These are phyloP conservation scores for Lipomyces lipofer DNA, from an alignment of 805 yeast species.

Conservation along the genomic window DNA sequence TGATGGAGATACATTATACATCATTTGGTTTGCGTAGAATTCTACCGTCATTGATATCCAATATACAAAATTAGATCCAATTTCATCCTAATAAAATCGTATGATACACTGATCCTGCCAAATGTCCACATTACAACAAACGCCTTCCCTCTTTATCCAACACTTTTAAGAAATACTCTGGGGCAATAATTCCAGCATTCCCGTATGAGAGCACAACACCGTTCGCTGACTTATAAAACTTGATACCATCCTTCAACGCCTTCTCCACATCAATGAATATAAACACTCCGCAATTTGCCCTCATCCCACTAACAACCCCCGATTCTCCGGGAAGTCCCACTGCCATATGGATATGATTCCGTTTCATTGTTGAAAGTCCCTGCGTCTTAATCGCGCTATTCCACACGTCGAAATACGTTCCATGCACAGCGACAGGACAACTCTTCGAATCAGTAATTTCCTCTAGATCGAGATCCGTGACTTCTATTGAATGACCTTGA, in stretches of 20 bases:
- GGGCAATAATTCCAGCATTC: slow-evolving; percentile 53
- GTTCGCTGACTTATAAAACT: slow-evolving; percentile 65
- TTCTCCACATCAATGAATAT: slow-evolving; percentile 62
- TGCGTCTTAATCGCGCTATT: slow-evolving; percentile 43
- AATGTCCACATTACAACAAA: background rate
- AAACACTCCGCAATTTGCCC: slow-evolving; percentile 56
- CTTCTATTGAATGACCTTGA: slow-evolving; percentile 82
- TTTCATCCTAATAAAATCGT: no score
- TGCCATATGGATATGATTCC: slow-evolving; percentile 89
- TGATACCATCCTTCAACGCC: slow-evolving; percentile 48
- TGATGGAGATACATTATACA: no score
- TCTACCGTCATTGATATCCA: no score
- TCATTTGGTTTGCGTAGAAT: no score
- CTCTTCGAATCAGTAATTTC: slow-evolving; percentile 43
- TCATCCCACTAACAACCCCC: slow-evolving; percentile 69
- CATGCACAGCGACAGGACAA: slow-evolving; percentile 70
- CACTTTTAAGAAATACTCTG: slow-evolving; percentile 47
- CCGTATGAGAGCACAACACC: slow-evolving; percentile 74
- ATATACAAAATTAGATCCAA: no score
- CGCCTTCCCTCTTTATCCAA: slow-evolving; percentile 38
- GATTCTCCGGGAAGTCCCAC: slow-evolving; percentile 51
- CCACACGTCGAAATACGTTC: slow-evolving; percentile 61
- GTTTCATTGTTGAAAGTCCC: slow-evolving; percentile 65
- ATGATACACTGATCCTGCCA: no score
- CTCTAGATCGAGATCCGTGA: slow-evolving; percentile 45